Percentiles rank a stretch among this genome's conserved stretches.
Evolutionary conservation across 345 rosid genomes (phyloP).

Genomic region (Eucalyptus pauciflora): DNA sequence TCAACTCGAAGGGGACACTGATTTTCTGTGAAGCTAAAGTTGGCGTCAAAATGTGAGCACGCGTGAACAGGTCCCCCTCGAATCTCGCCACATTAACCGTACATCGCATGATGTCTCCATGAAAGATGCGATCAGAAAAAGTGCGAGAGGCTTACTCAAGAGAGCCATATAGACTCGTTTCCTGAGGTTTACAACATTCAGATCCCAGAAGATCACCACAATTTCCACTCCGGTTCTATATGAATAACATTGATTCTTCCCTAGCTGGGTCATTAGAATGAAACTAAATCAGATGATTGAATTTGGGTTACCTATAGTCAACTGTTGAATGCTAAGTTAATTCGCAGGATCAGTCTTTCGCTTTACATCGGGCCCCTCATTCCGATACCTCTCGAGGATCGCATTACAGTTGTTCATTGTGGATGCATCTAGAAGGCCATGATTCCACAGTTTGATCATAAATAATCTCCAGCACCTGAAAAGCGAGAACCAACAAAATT

Average conservation of each 20-base stretch:
- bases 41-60: not conserved
- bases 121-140: not conserved
- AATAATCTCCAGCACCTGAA: conserved; percentile 93
- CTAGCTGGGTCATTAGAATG: not conserved
- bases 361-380: conserved; percentile 5
- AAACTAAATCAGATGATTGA: not conserved
- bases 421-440: conserved; percentile 78
- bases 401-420: conserved; percentile 82
- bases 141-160: not conserved
- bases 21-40: not conserved
- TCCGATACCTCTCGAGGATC: conserved; percentile 41
- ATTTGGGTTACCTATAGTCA: not conserved
- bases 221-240: not conserved
- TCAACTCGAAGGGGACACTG: not conserved
- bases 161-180: not conserved
- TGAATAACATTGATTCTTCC: not conserved
- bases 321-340: not conserved
- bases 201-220: not conserved
- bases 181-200: not conserved
- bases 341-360: not conserved
- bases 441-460: conserved; percentile 96
- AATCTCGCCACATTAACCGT: not conserved
- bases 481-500: not conserved
- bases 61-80: not conserved
- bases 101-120: not conserved